Evolutionary conservation across 164 flowering plant genomes (phyloP), one percentile per base, ranked within the genome.

Genomic region (Magnolia changhungtana): DNA sequence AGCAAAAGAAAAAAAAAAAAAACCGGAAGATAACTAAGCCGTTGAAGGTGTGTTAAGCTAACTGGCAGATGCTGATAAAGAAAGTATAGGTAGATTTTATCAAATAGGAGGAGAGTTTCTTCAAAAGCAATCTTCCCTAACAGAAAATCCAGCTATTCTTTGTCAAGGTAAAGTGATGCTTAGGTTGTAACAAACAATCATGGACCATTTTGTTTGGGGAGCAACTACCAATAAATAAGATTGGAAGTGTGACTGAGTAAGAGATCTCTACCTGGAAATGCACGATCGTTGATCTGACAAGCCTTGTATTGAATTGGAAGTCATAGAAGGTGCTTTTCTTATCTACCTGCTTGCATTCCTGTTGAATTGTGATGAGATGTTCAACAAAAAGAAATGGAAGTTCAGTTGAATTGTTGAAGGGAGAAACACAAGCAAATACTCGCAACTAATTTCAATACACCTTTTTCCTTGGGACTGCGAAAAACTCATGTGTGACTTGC

Each of bases 281-380:
- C 66, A 92, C 91, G 73, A 95, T 88, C 24, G 98, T 95, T 37
- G 98, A 84, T 75, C 91, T 92, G 80, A 95, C 98, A 73, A 93
- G 89, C 85, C 98, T 90, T 29, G 98, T 92, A 66, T 95, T 95
- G 86, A 88, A 93, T 72, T 90, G 98, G 70, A 95, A 95, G 64
- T 93, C 96, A 74, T 89, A 95, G 79, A 93, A 91, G 75, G 61
- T 84, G 76, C 88, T 85, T 69, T 90, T 92, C 79, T 85, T 89
- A 75, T 91, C 88, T 18, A 89, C 89, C 58, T 83, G 78, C 84
- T 88, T 85, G 86, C 85, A 88, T 49, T 88, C 96, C 98, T 95
- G 92, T n/a, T 50, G 77, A 37, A 37, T 37, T 3, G 45, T 37
- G 6, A 37, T 37, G 45, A 3, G 7, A 37, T 37, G 45, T 37